Base-by-base conservation (phyloP, 2,329 filamentous ascomycete species). In the Ceratocystis huliohia region DNA sequence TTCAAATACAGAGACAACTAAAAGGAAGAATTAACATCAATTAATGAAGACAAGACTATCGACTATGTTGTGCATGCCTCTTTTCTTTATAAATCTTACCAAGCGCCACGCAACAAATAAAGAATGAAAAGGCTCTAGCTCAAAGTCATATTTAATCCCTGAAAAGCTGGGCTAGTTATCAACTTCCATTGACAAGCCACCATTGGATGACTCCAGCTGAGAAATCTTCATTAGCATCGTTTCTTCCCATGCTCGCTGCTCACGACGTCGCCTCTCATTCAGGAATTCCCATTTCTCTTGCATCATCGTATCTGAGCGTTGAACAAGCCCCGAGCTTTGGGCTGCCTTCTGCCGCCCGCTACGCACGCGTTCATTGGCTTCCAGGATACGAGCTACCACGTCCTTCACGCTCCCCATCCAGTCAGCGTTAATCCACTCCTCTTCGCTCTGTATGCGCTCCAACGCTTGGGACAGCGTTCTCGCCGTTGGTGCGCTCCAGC, bases 281-380 rank as follows among this genome's bases (percentile, higher is more conserved):
- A 92, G 74, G 71, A 86, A 89, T 71, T 91, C 87, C 71, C 88
- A 86, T 61, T 82, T 81, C 69, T 87, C 85, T 74, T 91, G 88
- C 70, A 92, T 84, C 88, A 91, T 91, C 1, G 85, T 88, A 69
- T 85, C 83, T 7, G 80, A 76, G 66, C 80, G 74, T 74, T 84
- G 75, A 33, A 79, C 73, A 66, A 79, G 76, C 46, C 77, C 77
- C n/a, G 66, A 61, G 41, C 33, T 68, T 61, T 65, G 61, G 8
- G 66, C 66, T 72, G 73, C 1, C 72, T 73, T 67, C 70, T 70
- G 44, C 75, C 75, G 2, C 74, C 75, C 28, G 76, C 74, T 1
- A 73, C 71, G 74, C 67, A 65, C 69, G 67, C 69, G 70, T 69
- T 65, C 73, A 71, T 22, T 74, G 74, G 44, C 61, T 28, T 56